These are phyloP conservation scores for Albatrellus ellisii DNA, from an alignment of 768 basidiomycete species.

Conservation along the genomic window DNA sequence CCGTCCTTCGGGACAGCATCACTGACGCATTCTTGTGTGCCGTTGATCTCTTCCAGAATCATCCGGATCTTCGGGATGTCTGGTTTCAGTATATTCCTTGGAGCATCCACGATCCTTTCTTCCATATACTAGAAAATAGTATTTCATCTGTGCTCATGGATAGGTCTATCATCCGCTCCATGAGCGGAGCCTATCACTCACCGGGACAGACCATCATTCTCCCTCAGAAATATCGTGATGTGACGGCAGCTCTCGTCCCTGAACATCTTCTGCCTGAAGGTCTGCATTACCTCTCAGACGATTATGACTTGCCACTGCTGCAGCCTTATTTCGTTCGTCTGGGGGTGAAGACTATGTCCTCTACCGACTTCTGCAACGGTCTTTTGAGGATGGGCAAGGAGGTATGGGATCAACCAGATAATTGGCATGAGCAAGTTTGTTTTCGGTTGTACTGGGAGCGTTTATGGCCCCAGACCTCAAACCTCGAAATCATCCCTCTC, in stretches of 20 bases:
- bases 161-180: constrained; percentile 11
- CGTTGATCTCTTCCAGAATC: constrained; percentile 10
- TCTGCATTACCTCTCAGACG: constrained; percentile 5
- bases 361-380: constrained; percentile 2
- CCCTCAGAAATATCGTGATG: constrained; percentile 1
- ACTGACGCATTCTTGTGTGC: constrained; percentile 14
- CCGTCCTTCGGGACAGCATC: constrained; percentile 12
- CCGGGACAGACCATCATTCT: constrained; percentile 8
- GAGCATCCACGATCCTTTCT: constrained; percentile 11
- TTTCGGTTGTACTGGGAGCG: background rate
- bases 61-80: constrained; percentile 10
- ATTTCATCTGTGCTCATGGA: constrained; percentile 3
- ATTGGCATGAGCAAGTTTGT: constrained; percentile 8
- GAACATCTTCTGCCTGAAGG: constrained; percentile 2
- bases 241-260: constrained; percentile 3
- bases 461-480: background rate
- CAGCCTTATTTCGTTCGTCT: constrained; percentile 3
- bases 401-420: background rate
- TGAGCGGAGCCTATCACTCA: constrained; percentile 5
- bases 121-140: constrained; percentile 8
- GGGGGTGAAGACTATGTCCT: constrained; percentile 10
- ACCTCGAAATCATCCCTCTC: constrained; percentile 7
- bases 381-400: constrained; percentile 4
- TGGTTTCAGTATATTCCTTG: constrained; percentile 18
- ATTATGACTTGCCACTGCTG: constrained; percentile 3